These are phyloP conservation scores for Plasmodium fragile DNA, from an alignment of 169 alveolate species.

Conservation along the genomic window DNA sequence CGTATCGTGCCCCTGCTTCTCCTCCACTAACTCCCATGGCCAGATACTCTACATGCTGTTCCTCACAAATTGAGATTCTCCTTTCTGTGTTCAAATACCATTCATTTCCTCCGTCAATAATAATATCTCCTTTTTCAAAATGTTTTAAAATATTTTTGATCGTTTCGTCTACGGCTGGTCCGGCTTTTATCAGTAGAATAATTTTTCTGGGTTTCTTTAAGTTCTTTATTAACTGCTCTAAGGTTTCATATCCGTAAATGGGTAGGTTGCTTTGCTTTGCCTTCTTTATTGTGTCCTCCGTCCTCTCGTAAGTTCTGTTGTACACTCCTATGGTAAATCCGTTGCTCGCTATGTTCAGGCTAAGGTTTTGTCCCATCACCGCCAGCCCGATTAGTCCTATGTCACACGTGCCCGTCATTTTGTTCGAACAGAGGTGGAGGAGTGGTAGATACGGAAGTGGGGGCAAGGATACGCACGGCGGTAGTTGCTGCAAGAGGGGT, in stretches of 20 bases:
- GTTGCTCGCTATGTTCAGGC: constrained; percentile 83
- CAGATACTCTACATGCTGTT: constrained; percentile 77
- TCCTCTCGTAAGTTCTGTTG: constrained; percentile 78
- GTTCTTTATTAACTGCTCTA: constrained; percentile 80
- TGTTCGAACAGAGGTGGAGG: neutral
- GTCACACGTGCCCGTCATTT: constrained; percentile 77
- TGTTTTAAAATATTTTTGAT: constrained; percentile 75
- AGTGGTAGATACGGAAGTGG: neutral
- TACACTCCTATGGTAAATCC: constrained; percentile 88
- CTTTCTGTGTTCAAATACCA: constrained; percentile 88
- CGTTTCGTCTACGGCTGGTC: constrained; percentile 82
- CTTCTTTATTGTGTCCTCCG: constrained; percentile 71
- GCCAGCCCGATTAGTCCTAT: constrained; percentile 89
- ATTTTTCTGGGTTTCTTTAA: constrained; percentile 85
- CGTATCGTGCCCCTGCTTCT: constrained; percentile 87
- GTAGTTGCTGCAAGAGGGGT: neutral
- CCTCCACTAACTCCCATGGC: constrained; percentile 93
- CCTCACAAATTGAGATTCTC: constrained; percentile 69
- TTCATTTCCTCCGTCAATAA: constrained; percentile 91
- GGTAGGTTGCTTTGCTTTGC: constrained; percentile 77
- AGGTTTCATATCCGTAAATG: constrained; percentile 64
- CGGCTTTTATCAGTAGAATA: constrained; percentile 85
- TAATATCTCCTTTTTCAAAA: constrained; percentile 82
- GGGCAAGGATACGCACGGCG: neutral
- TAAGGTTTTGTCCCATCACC: constrained; percentile 89